Evolutionary conservation across 331 rosid species (phyloP).

Genomic region (Rhamnella rubrinervis): DNA sequence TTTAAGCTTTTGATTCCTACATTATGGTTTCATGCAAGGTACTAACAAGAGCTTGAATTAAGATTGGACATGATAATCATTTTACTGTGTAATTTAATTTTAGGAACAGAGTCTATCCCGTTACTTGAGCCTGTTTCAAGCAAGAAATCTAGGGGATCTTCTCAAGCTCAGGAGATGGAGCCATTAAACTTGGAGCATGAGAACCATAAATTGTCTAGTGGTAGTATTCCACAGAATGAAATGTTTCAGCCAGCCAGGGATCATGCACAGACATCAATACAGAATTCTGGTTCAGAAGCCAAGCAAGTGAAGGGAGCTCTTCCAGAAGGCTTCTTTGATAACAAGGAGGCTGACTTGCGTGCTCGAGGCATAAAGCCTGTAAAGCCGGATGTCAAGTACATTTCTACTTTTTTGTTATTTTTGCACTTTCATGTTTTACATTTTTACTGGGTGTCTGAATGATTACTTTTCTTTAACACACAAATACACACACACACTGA

Average conservation of each 20-base stretch:
- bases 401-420: slow-evolving; percentile 12
- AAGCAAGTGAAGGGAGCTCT: slow-evolving; percentile 70
- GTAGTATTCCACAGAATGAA: slow-evolving; percentile 32
- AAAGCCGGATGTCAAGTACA: slow-evolving; percentile 94
- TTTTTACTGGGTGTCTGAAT: not conserved
- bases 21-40: not conserved
- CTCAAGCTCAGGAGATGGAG: slow-evolving; percentile 27
- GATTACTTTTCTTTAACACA: not conserved
- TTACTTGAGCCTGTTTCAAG: slow-evolving; percentile 33
- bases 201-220: slow-evolving; percentile 23
- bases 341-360: slow-evolving; percentile 89
- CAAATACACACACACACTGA: too few relatives aligned
- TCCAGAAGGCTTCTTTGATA: slow-evolving; percentile 97
- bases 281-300: slow-evolving; percentile 47
- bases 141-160: slow-evolving; percentile 28
- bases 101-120: slow-evolving; percentile 43
- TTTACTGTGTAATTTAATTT: not conserved
- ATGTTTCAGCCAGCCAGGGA: slow-evolving; percentile 33
- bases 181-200: slow-evolving; percentile 21
- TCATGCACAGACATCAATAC: slow-evolving; percentile 31
- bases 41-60: not conserved
- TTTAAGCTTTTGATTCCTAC: slow-evolving; percentile 2
- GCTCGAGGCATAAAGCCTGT: slow-evolving; percentile 87
- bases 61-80: not conserved
- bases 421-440: not conserved